Evolutionary conservation across 208 protist species (phyloP).

Genomic region (Leishmania turanica): DNA sequence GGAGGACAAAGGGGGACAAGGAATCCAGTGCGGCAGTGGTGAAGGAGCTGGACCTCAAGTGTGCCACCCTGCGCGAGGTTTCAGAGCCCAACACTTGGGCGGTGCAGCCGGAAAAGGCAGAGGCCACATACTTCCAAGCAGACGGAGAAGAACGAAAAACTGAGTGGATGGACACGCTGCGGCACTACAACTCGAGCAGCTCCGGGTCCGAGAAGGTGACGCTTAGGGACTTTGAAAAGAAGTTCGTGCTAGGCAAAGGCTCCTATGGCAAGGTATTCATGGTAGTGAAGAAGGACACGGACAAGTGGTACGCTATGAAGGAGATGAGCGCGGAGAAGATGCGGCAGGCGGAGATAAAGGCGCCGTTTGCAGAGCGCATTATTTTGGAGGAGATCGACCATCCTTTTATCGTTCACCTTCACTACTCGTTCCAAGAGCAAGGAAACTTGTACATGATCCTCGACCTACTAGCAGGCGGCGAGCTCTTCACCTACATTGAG

Average conservation of each 20-base stretch:
- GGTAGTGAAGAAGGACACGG: slow-evolving; percentile 86
- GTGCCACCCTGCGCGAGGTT: slow-evolving; percentile 33
- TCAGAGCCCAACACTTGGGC: slow-evolving; percentile 29
- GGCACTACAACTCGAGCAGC: slow-evolving; percentile 34
- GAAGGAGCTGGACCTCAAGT: slow-evolving; percentile 54
- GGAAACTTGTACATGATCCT: slow-evolving; percentile 93
- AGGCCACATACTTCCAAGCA: slow-evolving; percentile 35
- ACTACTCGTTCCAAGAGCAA: slow-evolving; percentile 96
- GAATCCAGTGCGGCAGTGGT: slow-evolving; percentile 30
- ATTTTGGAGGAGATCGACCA: slow-evolving; percentile 94
- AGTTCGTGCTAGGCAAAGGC: slow-evolving; percentile 90
- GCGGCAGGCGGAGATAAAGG: slow-evolving; percentile 31
- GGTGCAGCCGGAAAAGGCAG: slow-evolving; percentile 27
- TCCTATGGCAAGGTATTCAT: slow-evolving; percentile 94
- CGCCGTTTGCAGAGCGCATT: slow-evolving; percentile 75
- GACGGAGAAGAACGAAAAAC: slow-evolving; percentile 42
- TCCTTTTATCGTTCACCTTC: slow-evolving; percentile 95
- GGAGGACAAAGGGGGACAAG: slow-evolving; percentile 49
- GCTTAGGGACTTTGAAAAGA: slow-evolving; percentile 87
- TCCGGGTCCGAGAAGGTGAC: slow-evolving; percentile 56
- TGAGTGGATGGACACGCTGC: slow-evolving; percentile 45
- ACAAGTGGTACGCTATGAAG: slow-evolving; percentile 93
- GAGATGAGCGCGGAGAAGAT: slow-evolving; percentile 86
- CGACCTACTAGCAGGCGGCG: slow-evolving; percentile 92
- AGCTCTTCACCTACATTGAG: slow-evolving; percentile 89